These are phyloP conservation scores for Fonsecaea monophora DNA, from an alignment of 2,329 filamentous ascomycete genomes.

Conservation along the genomic window DNA sequence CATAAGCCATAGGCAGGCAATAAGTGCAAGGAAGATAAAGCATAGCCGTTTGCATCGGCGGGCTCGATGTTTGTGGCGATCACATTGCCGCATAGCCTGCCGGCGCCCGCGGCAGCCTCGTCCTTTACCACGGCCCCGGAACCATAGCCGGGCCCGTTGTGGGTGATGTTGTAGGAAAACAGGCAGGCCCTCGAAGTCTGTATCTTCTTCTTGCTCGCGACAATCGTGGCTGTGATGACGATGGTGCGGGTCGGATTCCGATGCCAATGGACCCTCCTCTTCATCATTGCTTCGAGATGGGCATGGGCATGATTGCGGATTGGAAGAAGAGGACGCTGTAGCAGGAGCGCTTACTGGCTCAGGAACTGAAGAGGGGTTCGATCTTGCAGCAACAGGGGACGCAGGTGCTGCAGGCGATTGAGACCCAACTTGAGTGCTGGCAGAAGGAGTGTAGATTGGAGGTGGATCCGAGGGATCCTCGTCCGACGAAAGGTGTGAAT, in stretches of 20 bases:
- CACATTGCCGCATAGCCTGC: conserved; percentile 2
- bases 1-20: conserved; percentile 34
- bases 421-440: conserved; percentile 19
- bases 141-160: conserved; percentile 15
- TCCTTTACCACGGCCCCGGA: conserved; percentile 11
- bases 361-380: conserved; percentile 10
- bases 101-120: conserved; percentile 27
- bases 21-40: conserved; percentile 30
- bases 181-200: conserved; percentile 6
- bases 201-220: conserved; percentile 14
- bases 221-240: conserved; percentile 8
- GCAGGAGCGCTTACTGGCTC: conserved; percentile 34
- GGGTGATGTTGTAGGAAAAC: conserved; percentile 12
- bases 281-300: conserved; percentile 23
- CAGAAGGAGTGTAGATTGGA: conserved; percentile 36
- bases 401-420: conserved; percentile 22
- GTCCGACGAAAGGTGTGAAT: conserved; percentile 21
- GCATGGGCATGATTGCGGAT: conserved; percentile 13
- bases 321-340: conserved; percentile 17
- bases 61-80: conserved; percentile 25
- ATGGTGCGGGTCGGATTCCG: conserved; percentile 23
- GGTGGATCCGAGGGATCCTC: conserved; percentile 35
- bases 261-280: conserved; percentile 23
- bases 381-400: conserved; percentile 28
- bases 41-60: conserved; percentile 30